Conservation (phyloP, 2,329 filamentous ascomycete genomes). For the Colletotrichum chlorophyti region DNA sequence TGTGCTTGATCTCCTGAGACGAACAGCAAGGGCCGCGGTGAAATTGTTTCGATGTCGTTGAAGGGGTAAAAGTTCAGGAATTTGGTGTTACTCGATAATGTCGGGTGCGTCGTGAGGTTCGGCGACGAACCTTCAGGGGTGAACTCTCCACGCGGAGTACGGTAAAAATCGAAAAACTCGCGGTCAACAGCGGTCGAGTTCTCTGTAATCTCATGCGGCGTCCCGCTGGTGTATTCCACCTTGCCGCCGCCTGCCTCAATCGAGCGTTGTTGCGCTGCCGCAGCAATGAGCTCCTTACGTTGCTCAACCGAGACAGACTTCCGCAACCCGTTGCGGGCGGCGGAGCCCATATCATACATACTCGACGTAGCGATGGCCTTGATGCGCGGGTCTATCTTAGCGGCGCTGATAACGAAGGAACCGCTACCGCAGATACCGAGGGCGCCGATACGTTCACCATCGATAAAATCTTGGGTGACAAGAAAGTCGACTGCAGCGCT, state of each 20-base stretch:
- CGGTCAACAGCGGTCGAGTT: neutral
- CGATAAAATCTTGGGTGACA: constrained; percentile 31
- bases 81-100: constrained; percentile 38
- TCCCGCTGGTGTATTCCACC: neutral
- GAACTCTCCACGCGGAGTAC: constrained; percentile 17
- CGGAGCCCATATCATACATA: constrained; percentile 24
- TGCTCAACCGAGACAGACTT: neutral
- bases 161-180: constrained; percentile 23
- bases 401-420: constrained; percentile 40
- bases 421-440: constrained; percentile 40
- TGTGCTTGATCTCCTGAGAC: constrained; percentile 35
- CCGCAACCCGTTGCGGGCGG: neutral
- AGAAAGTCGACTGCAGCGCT: constrained; percentile 41
- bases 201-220: neutral
- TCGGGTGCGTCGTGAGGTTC: constrained; percentile 39
- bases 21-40: constrained; percentile 38
- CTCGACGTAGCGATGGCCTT: constrained; percentile 30
- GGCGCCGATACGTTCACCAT: constrained; percentile 38
- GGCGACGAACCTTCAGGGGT: constrained; percentile 9
- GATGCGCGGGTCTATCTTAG: constrained; percentile 39
- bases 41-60: constrained; percentile 37
- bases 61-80: constrained; percentile 41
- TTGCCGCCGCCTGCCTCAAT: constrained; percentile 3
- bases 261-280: neutral
- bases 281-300: constrained; percentile 7